Evolutionary conservation across 2,329 filamentous ascomycete genomes (phyloP), one percentile per base, ranked within the genome.

Genomic region (Graphiopsis chlorocephala): DNA sequence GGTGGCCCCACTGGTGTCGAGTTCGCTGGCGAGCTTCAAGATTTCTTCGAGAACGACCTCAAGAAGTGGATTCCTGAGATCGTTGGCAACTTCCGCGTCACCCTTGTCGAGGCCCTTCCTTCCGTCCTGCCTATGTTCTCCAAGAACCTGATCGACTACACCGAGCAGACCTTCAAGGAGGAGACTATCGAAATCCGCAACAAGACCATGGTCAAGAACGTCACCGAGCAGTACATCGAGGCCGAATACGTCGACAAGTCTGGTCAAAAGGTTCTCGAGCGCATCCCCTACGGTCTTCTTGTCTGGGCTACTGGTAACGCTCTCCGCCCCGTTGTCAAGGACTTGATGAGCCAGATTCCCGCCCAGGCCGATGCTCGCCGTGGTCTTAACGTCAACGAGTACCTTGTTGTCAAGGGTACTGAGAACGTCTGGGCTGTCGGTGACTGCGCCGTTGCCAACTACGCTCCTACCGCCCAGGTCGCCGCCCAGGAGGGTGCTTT

Each of bases 291-390:
- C 78, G 95, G 95, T 74, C 88, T 98, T 48, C 89, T 99, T 52
- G 95, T 99, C 69, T 99, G 95, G 95, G 95, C 95, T 58, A 99
- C 95, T 42, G 95, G 95, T 77, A 99, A 99, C 79, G 92, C 95
- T 56, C 84, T 98, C 67, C 93, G 95, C 65, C 90, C 90, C 28
- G 84, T 99, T 17, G 88, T 99, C 76, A 91, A 90, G 76, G 94
- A 99, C 77, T 88, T 99, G 67, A 96, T 98, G 87, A 81, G 81
- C 72, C 91, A 93, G 79, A 94, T 99, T 69, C 92, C 93, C 28
- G 95, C 93, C 4, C 95, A 99, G 79, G 95, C 94, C 82, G 90
- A 96, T 79, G 97, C 95, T 31, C 90, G 93, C 71, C 93, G 95
- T 72, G 95, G 95, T 77, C 88, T 99, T 57, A 92, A 92, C 64